Evolutionary conservation across 805 yeast genomes (phyloP), one percentile per base, ranked within the genome.

Genomic region (Candida cerambycidarum): DNA sequence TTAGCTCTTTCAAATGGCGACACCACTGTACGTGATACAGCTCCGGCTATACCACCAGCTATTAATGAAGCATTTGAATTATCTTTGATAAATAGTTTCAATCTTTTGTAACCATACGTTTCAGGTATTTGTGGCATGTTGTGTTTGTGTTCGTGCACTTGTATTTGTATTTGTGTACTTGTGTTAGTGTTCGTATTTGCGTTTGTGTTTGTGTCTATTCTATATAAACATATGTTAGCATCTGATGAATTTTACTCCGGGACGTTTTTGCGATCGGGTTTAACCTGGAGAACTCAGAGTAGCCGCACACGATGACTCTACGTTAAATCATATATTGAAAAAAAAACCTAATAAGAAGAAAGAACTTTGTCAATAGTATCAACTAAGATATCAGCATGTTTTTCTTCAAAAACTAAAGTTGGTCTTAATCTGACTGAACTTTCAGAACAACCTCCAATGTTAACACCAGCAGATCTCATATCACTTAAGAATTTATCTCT

Each of bases 1-100:
- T 92, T 92, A 53, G 93, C 95, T 52, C 99, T 72, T 62, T 92
- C 99, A 63, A 92, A 82, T 1, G 99, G 99, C 10, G 97, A 87
- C 5, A 90, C 97, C 1, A 85, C 88, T 0, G 98, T 92, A 42
- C 98, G 72, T 1, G 96, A 86, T 0, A 84, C 69, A 0, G 89
- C 89, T 13, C 95, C 95, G 2, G 75, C 92, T 7, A 81, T 54
- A 5, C 93, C 93, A 12, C 95, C 95, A 5, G 87, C 76, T 7
- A 84, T 45, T 29, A 85, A 73, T 3, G 89, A 79, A 2, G 89
- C 73, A 24, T 77, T 76, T 13, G 82, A 73, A 41, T 80, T 85
- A 15, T 62, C 61, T 45, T 73, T 73, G 32, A 68, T 41, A 41
- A 54, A 49, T 21, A 25, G 11, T 25, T 40, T 44, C 10, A 38